A percentile compares a stretch with the other conserved stretches of the same genome.
These are phyloP conservation scores for Rhynchosporium agropyri DNA, from an alignment of 2,329 filamentous ascomycete species.

Conservation along the genomic window DNA sequence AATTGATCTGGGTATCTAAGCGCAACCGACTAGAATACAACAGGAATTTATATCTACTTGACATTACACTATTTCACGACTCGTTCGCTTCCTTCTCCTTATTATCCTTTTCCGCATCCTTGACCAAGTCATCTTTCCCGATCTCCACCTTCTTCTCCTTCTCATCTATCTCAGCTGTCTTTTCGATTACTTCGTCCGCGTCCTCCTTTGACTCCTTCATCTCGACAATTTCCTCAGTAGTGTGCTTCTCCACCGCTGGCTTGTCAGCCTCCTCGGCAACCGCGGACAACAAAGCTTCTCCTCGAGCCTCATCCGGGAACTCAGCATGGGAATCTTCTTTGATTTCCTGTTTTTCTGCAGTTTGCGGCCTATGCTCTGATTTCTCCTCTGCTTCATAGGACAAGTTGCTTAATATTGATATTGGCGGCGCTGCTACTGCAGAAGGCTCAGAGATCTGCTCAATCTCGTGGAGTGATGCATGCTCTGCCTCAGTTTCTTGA, in stretches of 20 bases:
- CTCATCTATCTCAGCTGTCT: slow-evolving; percentile 19
- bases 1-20: slow-evolving; percentile 11
- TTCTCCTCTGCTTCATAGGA: slow-evolving; percentile 32
- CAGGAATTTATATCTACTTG: background rate
- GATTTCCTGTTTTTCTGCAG: slow-evolving; percentile 1
- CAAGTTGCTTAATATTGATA: slow-evolving; percentile 29
- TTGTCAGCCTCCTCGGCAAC: slow-evolving; percentile 10
- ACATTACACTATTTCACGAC: background rate
- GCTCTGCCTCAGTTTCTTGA: slow-evolving; percentile 17
- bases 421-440: slow-evolving; percentile 27
- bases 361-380: slow-evolving; percentile 35
- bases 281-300: slow-evolving; percentile 1
- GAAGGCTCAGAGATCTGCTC: background rate
- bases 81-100: slow-evolving; percentile 1
- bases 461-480: background rate
- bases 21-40: slow-evolving; percentile 5
- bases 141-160: background rate
- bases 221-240: slow-evolving; percentile 14
- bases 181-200: background rate
- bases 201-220: slow-evolving; percentile 14
- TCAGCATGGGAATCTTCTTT: background rate
- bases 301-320: slow-evolving; percentile 2
- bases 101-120: slow-evolving; percentile 3
- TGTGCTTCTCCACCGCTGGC: slow-evolving; percentile 1
- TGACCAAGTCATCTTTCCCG: no score